These are phyloP conservation scores for Groenewaldozyma auringiensis DNA, from an alignment of 1,139 yeast species.

Conservation along the genomic window DNA sequence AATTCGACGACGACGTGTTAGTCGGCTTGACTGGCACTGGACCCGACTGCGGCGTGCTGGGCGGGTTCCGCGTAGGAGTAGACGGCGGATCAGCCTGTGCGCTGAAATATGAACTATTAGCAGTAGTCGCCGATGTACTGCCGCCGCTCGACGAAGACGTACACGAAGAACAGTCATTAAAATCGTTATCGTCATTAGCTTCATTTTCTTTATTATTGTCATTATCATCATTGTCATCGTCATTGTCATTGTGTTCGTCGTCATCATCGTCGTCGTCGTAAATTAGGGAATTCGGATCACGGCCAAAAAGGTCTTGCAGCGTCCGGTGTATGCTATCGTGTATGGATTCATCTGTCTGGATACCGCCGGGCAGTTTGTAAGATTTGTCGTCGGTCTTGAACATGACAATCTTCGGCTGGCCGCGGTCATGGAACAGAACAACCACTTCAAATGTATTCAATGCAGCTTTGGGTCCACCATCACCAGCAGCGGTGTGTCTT, in stretches of 20 bases:
- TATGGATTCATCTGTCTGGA: slow-evolving; percentile 29
- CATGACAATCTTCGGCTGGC: slow-evolving; percentile 32
- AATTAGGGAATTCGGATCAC: slow-evolving; percentile 1
- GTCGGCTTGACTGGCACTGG: not conserved
- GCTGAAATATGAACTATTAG: not conserved
- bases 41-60: not conserved
- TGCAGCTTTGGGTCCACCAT: not conserved
- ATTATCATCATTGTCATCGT: not conserved
- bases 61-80: not conserved
- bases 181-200: slow-evolving; percentile 1
- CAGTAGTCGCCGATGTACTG: not conserved
- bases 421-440: slow-evolving; percentile 31
- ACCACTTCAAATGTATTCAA: slow-evolving; percentile 29
- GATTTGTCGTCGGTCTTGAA: slow-evolving; percentile 27
- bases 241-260: slow-evolving; percentile 1
- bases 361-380: slow-evolving; percentile 33
- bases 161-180: not conserved
- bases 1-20: not conserved
- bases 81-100: not conserved
- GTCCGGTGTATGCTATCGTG: slow-evolving; percentile 24
- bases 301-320: slow-evolving; percentile 19
- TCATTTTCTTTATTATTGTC: not conserved
- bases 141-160: not conserved
- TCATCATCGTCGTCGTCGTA: slow-evolving; percentile 1
- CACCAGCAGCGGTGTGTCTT: not conserved